Evolutionary conservation across 2,329 filamentous ascomycete genomes (phyloP), one percentile per base, ranked within the genome.

Genomic region (Eutypa lata): DNA sequence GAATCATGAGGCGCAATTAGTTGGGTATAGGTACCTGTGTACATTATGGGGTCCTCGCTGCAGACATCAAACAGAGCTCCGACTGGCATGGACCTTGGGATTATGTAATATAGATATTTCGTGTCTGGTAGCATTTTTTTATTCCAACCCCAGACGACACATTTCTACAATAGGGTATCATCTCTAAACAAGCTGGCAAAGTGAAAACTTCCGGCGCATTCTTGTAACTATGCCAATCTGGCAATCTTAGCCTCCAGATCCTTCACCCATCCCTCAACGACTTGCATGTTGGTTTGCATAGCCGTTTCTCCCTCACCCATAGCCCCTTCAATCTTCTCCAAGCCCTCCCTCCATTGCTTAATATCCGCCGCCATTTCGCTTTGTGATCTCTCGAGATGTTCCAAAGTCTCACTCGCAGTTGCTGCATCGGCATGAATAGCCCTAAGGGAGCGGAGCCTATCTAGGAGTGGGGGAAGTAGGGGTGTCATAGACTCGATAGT

Each of bases 201-300:
- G 11, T 16, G 14, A 46, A 42, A 43, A 55, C 38, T 26, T 48
- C 26, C 35, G 28, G 46, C 49, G 24, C 40, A 48, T 53, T 49
- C 53, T 55, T 54, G 26, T 28, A 56, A 57, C 60, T 63, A 76
- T 54, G 76, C 75, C 66, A 88, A 69, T 61, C 79, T 80, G 55
- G 80, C 80, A 69, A 97, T 79, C 71, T 89, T 88, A 63, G 78
- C 82, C 73, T 97, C 93, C 51, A 99, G 73, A 52, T 88, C 90
- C 70, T 89, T 90, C 4, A 97, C 90, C 91, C 92, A 97, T 40
- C 83, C 84, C 60, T 93, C 89, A 56, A 97, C 87, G n/a, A 89
- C 81, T 62, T 88, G 86, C 70, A 92, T 86, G 71, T 99, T 99
- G 48, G 80, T 82, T 59, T 83, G 83, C 76, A 95, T 88, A 3